phyloP scores from a whole-genome alignment of 2,329 filamentous ascomycete genomes.

The Trichocomaceae sp. region DNA sequence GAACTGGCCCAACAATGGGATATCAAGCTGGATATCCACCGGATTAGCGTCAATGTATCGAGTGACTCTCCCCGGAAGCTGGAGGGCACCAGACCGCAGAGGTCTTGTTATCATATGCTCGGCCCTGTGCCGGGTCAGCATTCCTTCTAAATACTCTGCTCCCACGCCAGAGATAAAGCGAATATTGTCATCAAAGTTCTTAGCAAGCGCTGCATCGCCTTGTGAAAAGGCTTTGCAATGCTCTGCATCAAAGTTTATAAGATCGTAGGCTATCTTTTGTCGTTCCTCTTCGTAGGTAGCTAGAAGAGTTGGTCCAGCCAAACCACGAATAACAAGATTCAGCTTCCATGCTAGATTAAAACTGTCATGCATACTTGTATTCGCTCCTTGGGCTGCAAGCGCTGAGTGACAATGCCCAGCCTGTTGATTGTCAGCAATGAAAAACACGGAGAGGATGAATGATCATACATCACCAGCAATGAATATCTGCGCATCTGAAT shows the following conservation, averaged over 20 bases:
- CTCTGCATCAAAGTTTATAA: constrained; percentile 30
- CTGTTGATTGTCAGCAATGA: constrained; percentile 11
- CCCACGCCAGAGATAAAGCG: constrained; percentile 68
- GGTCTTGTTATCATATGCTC: constrained; percentile 36
- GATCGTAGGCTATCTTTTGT: constrained; percentile 28
- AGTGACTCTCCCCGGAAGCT: constrained; percentile 61
- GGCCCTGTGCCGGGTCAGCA: constrained; percentile 45
- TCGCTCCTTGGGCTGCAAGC: constrained; percentile 28
- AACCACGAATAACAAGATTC: constrained; percentile 22
- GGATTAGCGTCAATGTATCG: constrained; percentile 73
- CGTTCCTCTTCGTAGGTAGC: constrained; percentile 27
- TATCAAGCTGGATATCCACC: constrained; percentile 69
- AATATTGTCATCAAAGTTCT: constrained; percentile 64
- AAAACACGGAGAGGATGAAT: background rate
- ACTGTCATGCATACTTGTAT: constrained; percentile 33
- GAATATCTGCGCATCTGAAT: constrained; percentile 53
- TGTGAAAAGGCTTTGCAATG: constrained; percentile 50
- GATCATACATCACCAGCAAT: constrained; percentile 57
- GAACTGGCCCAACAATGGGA: constrained; percentile 71
- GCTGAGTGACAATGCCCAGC: constrained; percentile 28
- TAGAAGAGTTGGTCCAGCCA: constrained; percentile 20
- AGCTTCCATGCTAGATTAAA: constrained; percentile 33
- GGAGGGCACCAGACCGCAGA: constrained; percentile 38
- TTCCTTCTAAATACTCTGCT: constrained; percentile 59
- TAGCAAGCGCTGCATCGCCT: constrained; percentile 58